Evolutionary conservation across 345 rosid genomes (phyloP).

Genomic region (Carallia pectinifolia): DNA sequence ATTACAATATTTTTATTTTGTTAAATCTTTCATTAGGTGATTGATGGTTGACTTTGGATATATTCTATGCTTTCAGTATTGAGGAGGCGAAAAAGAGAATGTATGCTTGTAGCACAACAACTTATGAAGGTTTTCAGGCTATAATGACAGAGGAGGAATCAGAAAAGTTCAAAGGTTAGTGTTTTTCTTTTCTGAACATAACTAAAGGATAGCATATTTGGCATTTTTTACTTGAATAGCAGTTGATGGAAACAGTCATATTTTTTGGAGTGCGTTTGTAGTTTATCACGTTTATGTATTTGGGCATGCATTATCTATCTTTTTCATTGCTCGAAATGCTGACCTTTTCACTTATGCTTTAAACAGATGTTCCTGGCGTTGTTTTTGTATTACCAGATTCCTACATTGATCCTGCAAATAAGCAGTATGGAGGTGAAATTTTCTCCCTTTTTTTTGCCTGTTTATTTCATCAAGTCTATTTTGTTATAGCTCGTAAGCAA

Average conservation of each 20-base stretch:
- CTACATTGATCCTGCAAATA: slow-evolving; percentile 80
- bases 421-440: slow-evolving; percentile 83
- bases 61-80: slow-evolving; percentile 43
- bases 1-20: too few relatives aligned
- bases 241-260: too few relatives aligned
- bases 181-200: not conserved
- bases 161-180: slow-evolving; percentile 57
- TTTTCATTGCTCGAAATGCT: slow-evolving; percentile 6
- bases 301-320: not conserved
- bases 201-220: too few relatives aligned
- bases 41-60: not conserved
- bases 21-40: not conserved
- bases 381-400: slow-evolving; percentile 90
- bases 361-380: slow-evolving; percentile 75
- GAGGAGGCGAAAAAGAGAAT: slow-evolving; percentile 83
- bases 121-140: slow-evolving; percentile 93
- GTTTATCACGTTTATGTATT: not conserved
- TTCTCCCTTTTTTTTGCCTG: not conserved
- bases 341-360: slow-evolving; percentile 7
- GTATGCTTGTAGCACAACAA: slow-evolving; percentile 97
- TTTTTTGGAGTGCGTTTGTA: not conserved
- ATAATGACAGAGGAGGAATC: slow-evolving; percentile 84
- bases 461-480: not conserved
- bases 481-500: not conserved
- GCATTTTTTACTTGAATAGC: too few relatives aligned